A percentile compares a stretch with the other conserved stretches of the same genome.
phyloP scores from a whole-genome alignment of 768 basidiomycete genomes.

The Boletellus ananas region DNA sequence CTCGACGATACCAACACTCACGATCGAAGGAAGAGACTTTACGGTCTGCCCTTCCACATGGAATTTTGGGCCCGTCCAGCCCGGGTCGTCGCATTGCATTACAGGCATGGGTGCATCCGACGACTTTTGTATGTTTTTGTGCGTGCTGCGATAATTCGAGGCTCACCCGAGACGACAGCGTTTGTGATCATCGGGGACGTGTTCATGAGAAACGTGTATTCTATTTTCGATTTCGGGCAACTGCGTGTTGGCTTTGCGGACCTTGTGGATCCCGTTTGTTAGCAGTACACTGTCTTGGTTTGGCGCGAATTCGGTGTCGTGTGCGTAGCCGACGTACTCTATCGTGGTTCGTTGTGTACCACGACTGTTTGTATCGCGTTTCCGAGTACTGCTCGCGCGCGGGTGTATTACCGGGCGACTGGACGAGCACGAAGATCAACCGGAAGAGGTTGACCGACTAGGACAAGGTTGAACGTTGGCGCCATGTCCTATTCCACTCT shows the following conservation, averaged over 20 bases:
- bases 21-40: conserved; percentile 35
- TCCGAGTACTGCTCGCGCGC: neutral
- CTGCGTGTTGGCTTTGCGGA: conserved; percentile 37
- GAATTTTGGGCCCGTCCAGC: conserved; percentile 36
- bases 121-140: conserved; percentile 2
- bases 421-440: conserved; percentile 20
- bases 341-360: neutral
- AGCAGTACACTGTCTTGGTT: neutral
- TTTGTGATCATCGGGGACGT: conserved; percentile 27
- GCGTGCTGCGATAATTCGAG: neutral
- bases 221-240: conserved; percentile 27
- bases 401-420: conserved; percentile 2
- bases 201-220: conserved; percentile 23
- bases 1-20: conserved; percentile 24
- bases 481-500: conserved; percentile 32
- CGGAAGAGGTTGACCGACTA: conserved; percentile 10
- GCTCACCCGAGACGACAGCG: conserved; percentile 7
- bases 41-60: conserved; percentile 27
- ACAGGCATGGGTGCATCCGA: conserved; percentile 24
- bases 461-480: conserved; percentile 1
- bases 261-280: conserved; percentile 3
- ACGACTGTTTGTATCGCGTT: neutral
- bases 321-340: too few relatives aligned
- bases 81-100: conserved; percentile 25
- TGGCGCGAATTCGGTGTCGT: neutral